Evolutionary conservation across 805 yeast species (phyloP), one percentile per base, ranked within the genome.

Genomic region (Yamadazyma takamatsuzukensis): DNA sequence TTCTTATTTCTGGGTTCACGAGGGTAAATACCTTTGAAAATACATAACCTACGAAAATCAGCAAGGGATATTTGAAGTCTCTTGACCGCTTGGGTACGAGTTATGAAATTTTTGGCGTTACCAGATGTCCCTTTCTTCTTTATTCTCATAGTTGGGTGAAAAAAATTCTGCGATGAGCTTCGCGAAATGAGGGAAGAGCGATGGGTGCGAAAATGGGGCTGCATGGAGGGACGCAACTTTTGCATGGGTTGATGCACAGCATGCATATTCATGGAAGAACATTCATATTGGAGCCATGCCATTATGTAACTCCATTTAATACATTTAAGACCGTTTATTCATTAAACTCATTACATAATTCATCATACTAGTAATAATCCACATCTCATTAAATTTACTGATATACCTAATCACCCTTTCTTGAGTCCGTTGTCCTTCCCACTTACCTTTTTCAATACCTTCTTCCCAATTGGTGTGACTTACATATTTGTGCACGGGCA

Each of bases 11-110:
- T 72, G 29, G 97, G 97, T 56, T 88, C 97, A 58, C 98, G 78
- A 34, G 98, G 98, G 56, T 87, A 93, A 44, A 93, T 89, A 32
- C 98, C 98, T 61, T 93, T 93, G 74, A 93, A 87, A 57, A 93
- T 93, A 73, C 98, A 93, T 54, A 93, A 73, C 53, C 98, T 79
- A 66, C 96, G 80, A 76, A 93, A 93, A 64, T 93, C 98, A 9
- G 97, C 97, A 30, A 93, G 71, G 2, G 97, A 83, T 18, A 93
- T 83, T 63, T 93, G 98, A 41, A 93, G 69, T 56, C 82, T 87
- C 61, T 82, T 80, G 30, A 93, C 82, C 4, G 98, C 98, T 59
- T 87, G 96, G 1, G 96, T 82, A 64, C 98, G 77, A 28, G 97
- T 89, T 54, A 93, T 74, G 64, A 82, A 93, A 62, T 87, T 85